Percentiles rank a stretch among this genome's conserved stretches.
Conservation (phyloP, 1,139 yeast species). For the Geotrichum fermentans region DNA sequence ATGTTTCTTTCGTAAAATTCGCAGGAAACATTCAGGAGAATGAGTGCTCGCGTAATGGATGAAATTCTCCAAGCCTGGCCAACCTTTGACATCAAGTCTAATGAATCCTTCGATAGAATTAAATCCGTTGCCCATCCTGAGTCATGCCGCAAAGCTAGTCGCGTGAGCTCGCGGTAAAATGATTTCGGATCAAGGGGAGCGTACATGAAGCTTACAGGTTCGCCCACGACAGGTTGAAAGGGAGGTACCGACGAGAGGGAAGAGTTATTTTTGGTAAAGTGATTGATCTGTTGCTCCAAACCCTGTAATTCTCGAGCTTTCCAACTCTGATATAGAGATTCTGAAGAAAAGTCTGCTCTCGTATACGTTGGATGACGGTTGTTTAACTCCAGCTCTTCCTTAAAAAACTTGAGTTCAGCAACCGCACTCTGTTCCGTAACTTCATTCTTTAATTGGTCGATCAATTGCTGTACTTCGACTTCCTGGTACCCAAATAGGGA, state of each 20-base stretch:
- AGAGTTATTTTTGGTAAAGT: conserved; percentile 17
- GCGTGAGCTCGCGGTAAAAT: conserved; percentile 39
- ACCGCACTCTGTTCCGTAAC: conserved; percentile 45
- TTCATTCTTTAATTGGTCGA: conserved; percentile 36
- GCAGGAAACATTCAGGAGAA: conserved; percentile 46
- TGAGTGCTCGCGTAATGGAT: conserved; percentile 48
- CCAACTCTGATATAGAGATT: conserved; percentile 49
- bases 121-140: conserved; percentile 29
- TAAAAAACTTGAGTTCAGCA: conserved; percentile 44
- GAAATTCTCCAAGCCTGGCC: conserved; percentile 61
- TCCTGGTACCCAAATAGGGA: conserved; percentile 27
- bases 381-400: conserved; percentile 43
- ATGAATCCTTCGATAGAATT: conserved; percentile 40
- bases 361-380: conserved; percentile 39
- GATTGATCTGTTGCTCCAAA: conserved; percentile 39
- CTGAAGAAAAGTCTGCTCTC: conserved; percentile 43
- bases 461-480: conserved; percentile 31
- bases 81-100: conserved; percentile 44
- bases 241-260: conserved; percentile 10
- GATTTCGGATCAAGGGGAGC: conserved; percentile 38
- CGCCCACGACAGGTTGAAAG: conserved; percentile 14
- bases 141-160: conserved; percentile 36
- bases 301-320: conserved; percentile 44
- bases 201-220: conserved; percentile 21
- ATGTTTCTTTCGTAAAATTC: conserved; percentile 53